Conservation (phyloP, 2,329 filamentous ascomycete genomes). For the Aureobasidium sp. region DNA sequence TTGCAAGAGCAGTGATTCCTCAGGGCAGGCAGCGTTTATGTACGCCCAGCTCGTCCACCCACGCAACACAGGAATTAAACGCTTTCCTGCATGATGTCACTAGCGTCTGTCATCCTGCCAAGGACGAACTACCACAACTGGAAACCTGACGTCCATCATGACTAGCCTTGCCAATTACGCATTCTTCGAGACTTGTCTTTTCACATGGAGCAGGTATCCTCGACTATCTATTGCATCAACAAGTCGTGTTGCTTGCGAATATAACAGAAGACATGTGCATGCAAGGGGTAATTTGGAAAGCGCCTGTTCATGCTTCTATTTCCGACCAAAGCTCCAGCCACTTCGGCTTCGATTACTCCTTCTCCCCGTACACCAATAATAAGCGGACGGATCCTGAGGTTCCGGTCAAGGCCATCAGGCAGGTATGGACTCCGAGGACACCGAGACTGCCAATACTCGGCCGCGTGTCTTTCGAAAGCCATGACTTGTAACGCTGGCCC, state of each 20-base stretch:
- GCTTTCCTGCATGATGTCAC: background rate
- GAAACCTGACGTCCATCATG: background rate
- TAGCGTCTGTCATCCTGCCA: background rate
- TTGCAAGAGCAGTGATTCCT: background rate
- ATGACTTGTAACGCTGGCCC: background rate
- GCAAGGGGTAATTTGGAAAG: background rate
- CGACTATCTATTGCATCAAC: background rate
- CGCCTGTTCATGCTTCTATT: slow-evolving; percentile 10
- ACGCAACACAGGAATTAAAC: slow-evolving; percentile 11
- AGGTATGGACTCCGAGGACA: background rate
- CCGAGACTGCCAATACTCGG: background rate
- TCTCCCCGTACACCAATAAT: background rate
- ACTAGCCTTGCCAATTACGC: background rate
- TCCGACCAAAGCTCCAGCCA: slow-evolving; percentile 6
- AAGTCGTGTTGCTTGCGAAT: too few relatives aligned
- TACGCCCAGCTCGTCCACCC: background rate
- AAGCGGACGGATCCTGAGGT: slow-evolving; percentile 4
- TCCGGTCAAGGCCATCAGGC: slow-evolving; percentile 5
- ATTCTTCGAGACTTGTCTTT: background rate
- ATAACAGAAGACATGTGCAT: background rate
- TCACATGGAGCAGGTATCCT: background rate
- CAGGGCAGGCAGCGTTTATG: slow-evolving; percentile 8
- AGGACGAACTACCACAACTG: background rate
- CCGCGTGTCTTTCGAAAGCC: background rate
- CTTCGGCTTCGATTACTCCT: background rate